Conservation (phyloP, 441 rosid genomes). For the Populus tomentosa region DNA sequence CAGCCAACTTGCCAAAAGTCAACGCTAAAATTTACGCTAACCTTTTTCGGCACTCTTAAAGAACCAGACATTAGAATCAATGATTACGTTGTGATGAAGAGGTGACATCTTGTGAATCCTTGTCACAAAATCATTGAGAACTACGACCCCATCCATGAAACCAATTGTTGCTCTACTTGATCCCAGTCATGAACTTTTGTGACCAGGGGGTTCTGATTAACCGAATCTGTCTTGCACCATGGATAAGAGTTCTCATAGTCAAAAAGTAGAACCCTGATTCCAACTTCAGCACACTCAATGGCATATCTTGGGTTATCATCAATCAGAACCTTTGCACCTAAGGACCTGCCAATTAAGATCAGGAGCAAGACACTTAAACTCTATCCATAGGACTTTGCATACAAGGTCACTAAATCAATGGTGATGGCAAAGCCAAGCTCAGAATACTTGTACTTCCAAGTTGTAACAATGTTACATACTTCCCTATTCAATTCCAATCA, state of each 20-base stretch:
- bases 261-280: conserved; percentile 85
- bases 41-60: not conserved
- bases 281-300: conserved; percentile 79
- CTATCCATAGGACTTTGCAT: not conserved
- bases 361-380: not conserved
- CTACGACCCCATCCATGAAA: conserved; percentile 48
- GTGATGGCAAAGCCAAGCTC: not conserved
- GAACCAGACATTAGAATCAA: conserved; percentile 5
- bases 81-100: not conserved
- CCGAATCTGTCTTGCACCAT: conserved; percentile 72
- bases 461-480: not conserved
- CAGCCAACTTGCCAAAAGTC: not conserved
- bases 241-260: conserved; percentile 94
- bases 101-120: conserved; percentile 4
- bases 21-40: not conserved
- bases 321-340: conserved; percentile 84
- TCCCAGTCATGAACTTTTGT: conserved; percentile 88
- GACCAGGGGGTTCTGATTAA: conserved; percentile 67
- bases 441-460: not conserved
- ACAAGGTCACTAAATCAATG: not conserved
- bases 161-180: conserved; percentile 67
- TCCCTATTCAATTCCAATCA: not conserved
- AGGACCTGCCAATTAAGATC: conserved; percentile 46
- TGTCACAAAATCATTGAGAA: not conserved
- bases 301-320: conserved; percentile 98